Conservation (phyloP, 2,329 filamentous ascomycete genomes). For the Gliomastix tumulicola region DNA sequence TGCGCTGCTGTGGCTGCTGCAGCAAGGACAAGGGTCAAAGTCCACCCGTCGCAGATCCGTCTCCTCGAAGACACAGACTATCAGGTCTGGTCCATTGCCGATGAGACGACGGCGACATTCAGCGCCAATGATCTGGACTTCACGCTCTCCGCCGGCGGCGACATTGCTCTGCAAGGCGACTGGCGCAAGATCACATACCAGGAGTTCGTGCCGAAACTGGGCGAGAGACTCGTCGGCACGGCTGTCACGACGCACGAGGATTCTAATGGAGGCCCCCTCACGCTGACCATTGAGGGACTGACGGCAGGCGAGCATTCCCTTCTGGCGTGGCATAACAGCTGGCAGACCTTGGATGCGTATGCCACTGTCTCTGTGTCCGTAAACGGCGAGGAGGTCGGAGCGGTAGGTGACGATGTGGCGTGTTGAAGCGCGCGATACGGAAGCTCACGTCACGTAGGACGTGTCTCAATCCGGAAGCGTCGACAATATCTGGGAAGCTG, state of each 20-base stretch:
- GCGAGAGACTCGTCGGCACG: neutral
- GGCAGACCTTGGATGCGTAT: no score
- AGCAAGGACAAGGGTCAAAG: no score
- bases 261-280: neutral
- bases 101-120: neutral
- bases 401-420: no score
- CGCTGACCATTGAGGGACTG: neutral
- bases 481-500: slow-evolving; percentile 21
- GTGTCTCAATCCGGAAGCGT: slow-evolving; percentile 6
- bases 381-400: no score
- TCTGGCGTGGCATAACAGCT: no score
- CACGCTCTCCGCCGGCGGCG: neutral
- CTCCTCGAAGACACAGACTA: neutral
- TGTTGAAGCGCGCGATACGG: no score
- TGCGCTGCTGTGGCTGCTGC: no score
- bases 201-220: neutral
- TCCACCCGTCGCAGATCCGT: neutral
- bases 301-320: no score
- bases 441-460: no score
- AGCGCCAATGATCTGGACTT: neutral
- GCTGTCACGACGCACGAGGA: neutral
- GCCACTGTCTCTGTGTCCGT: no score
- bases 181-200: neutral
- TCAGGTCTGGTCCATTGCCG: neutral
- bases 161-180: neutral